Base-by-base conservation (phyloP, 2,329 filamentous ascomycete genomes). In the Clarireedia homoeocarpa region DNA sequence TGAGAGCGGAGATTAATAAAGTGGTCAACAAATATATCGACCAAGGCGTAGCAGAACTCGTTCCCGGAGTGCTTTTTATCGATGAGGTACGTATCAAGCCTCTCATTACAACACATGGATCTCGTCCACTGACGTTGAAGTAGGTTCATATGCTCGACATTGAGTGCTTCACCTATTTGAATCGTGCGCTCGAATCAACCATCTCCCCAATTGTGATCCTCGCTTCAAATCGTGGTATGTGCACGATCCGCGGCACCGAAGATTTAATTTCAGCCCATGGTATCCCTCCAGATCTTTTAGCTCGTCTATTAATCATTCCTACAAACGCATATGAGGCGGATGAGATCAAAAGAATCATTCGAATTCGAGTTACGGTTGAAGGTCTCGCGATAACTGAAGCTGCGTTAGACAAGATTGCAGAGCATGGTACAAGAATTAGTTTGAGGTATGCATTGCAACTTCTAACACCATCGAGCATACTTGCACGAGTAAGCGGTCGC, bases 71-170 rank as follows among this genome's bases (percentile, higher is more conserved):
- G 59, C 79, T 99, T 49, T 99, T 99, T 76, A 99, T 99, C 66
- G 94, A 99, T 68, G 94, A 99, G 83, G 91, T 94, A 82, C 72
- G 65, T 67, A 56, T 57, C 49, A 49, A 47, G n/a, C 46, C 45
- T 47, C 30, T 30, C 39, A 44, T 40, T 51, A 50, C 38, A 38
- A 26, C 47, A 51, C 26, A 38, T 56, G 39, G 5, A 20, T 53
- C 24, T 24, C 4, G 15, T 26, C 36, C 24, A 53, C 36, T 53
- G 14, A 51, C 39, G 42, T 64, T 64, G 46, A 57, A 62, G 55
- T 66, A 95, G 91, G 92, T 95, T 59, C 92, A 99, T 77, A 99
- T 99, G 94, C 90, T 99, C 66, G 94, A 99, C 72, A 88, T 99
- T 65, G 94, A 99, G 77, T 95, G 91, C 77, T 99, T 97, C 76